Evolutionary conservation across 2,329 filamentous ascomycete species (phyloP).

Genomic region (Alternaria sp.): DNA sequence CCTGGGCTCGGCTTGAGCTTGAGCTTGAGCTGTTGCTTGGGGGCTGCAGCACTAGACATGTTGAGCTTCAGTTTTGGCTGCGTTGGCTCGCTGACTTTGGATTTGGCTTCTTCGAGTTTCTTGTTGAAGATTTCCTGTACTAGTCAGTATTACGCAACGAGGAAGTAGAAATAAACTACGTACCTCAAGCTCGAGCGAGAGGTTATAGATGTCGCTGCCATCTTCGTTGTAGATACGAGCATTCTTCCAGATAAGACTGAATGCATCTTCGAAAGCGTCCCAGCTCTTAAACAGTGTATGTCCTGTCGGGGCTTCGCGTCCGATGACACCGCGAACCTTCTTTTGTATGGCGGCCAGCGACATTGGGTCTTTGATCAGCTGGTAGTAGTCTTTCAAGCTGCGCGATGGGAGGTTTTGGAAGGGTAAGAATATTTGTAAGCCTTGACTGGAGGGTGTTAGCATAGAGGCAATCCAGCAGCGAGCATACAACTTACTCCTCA

Average conservation of each 20-base stretch:
- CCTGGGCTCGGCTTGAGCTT: constrained; percentile 58
- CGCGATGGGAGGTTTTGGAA: constrained; percentile 83
- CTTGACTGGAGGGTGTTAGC: constrained; percentile 52
- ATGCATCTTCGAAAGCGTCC: constrained; percentile 81
- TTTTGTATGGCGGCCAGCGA: constrained; percentile 82
- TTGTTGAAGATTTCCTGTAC: constrained; percentile 73
- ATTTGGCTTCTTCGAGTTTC: constrained; percentile 75
- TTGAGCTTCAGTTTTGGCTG: constrained; percentile 85
- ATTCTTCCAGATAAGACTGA: constrained; percentile 86
- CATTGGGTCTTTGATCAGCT: constrained; percentile 80
- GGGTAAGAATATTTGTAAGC: constrained; percentile 74
- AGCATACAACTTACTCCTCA: constrained; percentile 54
- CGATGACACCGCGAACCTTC: constrained; percentile 75
- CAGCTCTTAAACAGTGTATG: constrained; percentile 80
- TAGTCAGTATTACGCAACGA: constrained; percentile 24
- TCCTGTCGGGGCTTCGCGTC: constrained; percentile 68
- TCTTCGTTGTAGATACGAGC: constrained; percentile 92
- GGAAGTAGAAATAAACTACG: constrained; percentile 15
- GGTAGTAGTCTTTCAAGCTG: constrained; percentile 84
- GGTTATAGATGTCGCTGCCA: constrained; percentile 80
- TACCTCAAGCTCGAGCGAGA: constrained; percentile 84
- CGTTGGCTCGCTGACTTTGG: constrained; percentile 74
- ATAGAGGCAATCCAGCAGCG: not conserved
- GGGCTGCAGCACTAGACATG: constrained; percentile 57
- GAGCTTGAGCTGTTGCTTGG: constrained; percentile 68